phyloP scores from a whole-genome alignment of 768 basidiomycete species.

The Boletus sensibilis region DNA sequence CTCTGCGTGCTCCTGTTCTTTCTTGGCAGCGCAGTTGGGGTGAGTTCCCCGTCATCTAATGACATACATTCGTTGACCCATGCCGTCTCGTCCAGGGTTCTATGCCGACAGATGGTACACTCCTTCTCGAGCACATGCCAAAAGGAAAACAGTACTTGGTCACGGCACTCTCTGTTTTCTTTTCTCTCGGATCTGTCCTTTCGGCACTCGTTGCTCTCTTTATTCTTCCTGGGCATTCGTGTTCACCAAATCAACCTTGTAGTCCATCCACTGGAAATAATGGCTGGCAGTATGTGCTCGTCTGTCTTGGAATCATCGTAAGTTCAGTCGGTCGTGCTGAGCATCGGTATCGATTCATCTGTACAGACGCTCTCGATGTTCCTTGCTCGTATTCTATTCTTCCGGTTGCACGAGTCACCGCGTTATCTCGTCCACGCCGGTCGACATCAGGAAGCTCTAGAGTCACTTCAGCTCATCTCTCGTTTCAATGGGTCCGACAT shows the following conservation, averaged over 20 bases:
- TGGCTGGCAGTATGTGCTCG: conserved; percentile 89
- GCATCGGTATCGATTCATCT: conserved; percentile 4
- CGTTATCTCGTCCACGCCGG: conserved; percentile 90
- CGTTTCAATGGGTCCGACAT: conserved; percentile 80
- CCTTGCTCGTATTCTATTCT: conserved; percentile 81
- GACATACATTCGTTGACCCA: not conserved
- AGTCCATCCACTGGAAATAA: conserved; percentile 66
- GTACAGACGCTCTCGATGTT: conserved; percentile 85
- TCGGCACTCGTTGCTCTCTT: conserved; percentile 77
- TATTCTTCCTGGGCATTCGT: conserved; percentile 76
- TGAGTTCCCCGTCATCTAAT: conserved; percentile 37
- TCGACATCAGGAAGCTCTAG: conserved; percentile 78
- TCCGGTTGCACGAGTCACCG: conserved; percentile 92
- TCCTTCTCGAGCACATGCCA: conserved; percentile 90
- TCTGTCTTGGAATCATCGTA: conserved; percentile 77
- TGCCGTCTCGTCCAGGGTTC: conserved; percentile 57
- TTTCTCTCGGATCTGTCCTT: conserved; percentile 88
- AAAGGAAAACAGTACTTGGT: conserved; percentile 89
- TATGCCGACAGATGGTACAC: conserved; percentile 96
- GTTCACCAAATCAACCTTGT: conserved; percentile 53
- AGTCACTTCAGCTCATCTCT: conserved; percentile 81
- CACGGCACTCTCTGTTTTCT: conserved; percentile 91
- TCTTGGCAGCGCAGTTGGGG: conserved; percentile 91
- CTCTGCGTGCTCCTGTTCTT: conserved; percentile 82
- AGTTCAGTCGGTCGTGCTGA: conserved; percentile 35